Evolutionary conservation across 805 yeast species (phyloP), one percentile per base, ranked within the genome.

Genomic region (Candida nanaspora): DNA sequence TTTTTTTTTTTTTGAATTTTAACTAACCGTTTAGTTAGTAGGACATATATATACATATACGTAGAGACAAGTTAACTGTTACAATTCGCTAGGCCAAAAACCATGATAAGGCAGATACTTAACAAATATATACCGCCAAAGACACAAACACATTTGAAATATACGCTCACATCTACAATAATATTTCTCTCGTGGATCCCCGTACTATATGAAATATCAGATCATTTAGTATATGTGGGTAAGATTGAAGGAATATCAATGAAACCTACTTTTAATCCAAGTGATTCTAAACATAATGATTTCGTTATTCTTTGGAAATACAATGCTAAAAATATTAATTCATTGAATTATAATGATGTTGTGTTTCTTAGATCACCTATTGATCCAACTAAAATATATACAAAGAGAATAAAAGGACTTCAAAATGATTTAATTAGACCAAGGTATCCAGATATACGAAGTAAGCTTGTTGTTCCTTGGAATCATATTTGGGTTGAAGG

Each of bases 401-500:
- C 93, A 26, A 91, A 91, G 61, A 66, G 98, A 28, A 73, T 91
- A 5, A 74, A 82, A 44, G 97, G 83, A 0, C 51, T 77, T 2
- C 86, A 76, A 41, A 91, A 93, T 20, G 95, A 88, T 49, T 54
- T 67, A 4, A 69, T 89, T 0, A 53, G 61, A 6, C 78, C 95
- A 2, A 67, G 82, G 41, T 63, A 70, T 32, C 82, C 80, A 19
- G 86, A 86, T 53, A 87, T 94, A 6, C 72, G 79, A 53, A 65
- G 69, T 2, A 62, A 66, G 34, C 80, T 82, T 5, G 59, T 63
- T 27, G 65, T 91, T 2, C 96, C 96, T 2, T 62, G 83, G 41
- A 82, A 79, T 52, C 97, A 91, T 56, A 50, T 86, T 6, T 91
- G 97, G 97, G 88, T 88, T 0, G 97, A 91, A 58, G 98, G 98